phyloP scores from a whole-genome alignment of 441 rosid genomes.

The Erysimum pusillum region DNA sequence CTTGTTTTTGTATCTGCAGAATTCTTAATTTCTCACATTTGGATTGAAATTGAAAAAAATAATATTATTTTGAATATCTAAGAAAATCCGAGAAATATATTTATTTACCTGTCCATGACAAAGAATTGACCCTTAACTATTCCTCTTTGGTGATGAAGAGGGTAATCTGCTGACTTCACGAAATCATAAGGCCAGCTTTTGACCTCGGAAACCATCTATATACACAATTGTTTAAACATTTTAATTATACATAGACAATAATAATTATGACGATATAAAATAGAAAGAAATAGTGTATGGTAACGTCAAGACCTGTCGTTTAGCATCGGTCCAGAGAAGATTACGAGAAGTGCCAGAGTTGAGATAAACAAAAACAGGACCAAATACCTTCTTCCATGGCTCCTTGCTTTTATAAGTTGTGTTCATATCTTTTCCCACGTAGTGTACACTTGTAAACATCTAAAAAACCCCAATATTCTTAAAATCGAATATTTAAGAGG shows the following conservation, averaged over 20 bases:
- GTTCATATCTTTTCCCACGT: constrained; percentile 65
- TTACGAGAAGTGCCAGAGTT: constrained; percentile 51
- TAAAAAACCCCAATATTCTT: neutral
- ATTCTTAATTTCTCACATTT: neutral
- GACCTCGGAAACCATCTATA: constrained; percentile 59
- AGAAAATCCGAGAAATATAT: neutral
- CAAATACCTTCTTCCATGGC: constrained; percentile 83
- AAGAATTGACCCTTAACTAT: constrained; percentile 57
- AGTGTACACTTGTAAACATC: constrained; percentile 87
- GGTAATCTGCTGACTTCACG: constrained; percentile 57
- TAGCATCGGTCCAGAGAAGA: constrained; percentile 74
- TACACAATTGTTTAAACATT: neutral
- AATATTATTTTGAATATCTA: neutral
- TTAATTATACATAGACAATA: neutral
- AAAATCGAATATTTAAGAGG: neutral
- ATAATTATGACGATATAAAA: neutral
- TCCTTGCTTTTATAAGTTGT: constrained; percentile 58
- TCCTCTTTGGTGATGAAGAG: constrained; percentile 59
- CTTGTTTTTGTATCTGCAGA: constrained; percentile 38
- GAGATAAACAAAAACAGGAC: constrained; percentile 72
- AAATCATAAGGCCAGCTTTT: constrained; percentile 70
- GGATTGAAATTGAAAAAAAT: neutral
- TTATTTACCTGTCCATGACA: constrained; percentile 60
- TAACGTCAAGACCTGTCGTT: constrained; percentile 54
- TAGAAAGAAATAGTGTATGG: neutral